Evolutionary conservation across 164 flowering plant genomes (phyloP), one percentile per base, ranked within the genome.

Genomic region (Sextonia rubra): DNA sequence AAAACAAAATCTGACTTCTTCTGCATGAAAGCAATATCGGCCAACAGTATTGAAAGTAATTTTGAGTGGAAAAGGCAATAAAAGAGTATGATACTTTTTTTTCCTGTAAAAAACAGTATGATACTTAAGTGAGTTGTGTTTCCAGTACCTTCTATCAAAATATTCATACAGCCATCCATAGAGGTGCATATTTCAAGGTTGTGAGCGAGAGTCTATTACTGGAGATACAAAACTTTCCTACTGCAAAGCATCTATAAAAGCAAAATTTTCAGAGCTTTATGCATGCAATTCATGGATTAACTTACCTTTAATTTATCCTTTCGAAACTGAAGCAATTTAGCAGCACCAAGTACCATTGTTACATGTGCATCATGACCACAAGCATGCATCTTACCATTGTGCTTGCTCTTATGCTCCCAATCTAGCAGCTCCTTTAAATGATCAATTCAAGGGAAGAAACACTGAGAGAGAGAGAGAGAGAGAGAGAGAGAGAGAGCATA

Each of bases 371-470:
- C 84, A 18, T 81, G 84, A 29, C 84, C 84, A 52, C 84, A 79
- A 44, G 81, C 84, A 63, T 81, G 84, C 84, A 81, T 79, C 69
- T 74, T 81, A 48, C 81, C 77, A 15, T 66, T n/a, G 49, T 49
- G 5, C 75, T 77, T 79, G 80, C 82, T 82, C 75, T 74, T 82
- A 61, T 79, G 64, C 72, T 82, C 82, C 84, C 84, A 82, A 12
- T 91, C 94, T 24, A 86, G 85, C 78, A 86, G 30, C 84, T 91
- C 97, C 92, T 89, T n/a, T 49, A 69, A 74, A 66, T 24, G 5
- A n/a, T 30, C 49, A 37, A 56, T 29, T 56, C 12, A 20, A 55
- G 20, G 26, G 60, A 2, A 44, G 5, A 20, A 55, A 27, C 30
- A 27, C 30, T n/a, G n/a, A n/a, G n/a, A n/a, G n/a, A n/a, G n/a